Percentiles rank a stretch among this genome's conserved stretches.
These are phyloP conservation scores for Daldinia sp. DNA, from an alignment of 2,329 filamentous ascomycete species.

Conservation along the genomic window DNA sequence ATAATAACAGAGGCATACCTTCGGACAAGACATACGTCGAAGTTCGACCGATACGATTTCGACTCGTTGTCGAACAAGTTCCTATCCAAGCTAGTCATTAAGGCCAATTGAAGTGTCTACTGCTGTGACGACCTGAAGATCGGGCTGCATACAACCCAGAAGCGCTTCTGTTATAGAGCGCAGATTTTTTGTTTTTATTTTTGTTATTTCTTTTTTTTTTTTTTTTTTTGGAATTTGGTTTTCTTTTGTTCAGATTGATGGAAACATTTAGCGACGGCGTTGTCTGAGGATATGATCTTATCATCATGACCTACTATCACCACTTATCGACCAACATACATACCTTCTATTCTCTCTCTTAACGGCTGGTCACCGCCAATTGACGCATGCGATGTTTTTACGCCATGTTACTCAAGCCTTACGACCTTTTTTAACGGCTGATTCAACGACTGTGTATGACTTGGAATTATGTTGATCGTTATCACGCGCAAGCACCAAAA, in stretches of 20 bases:
- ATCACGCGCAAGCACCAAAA: slow-evolving; percentile 46
- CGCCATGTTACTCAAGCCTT: slow-evolving; percentile 46
- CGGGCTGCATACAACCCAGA: slow-evolving; percentile 7
- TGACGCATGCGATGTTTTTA: slow-evolving; percentile 45
- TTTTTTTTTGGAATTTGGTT: slow-evolving; percentile 42
- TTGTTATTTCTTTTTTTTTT: slow-evolving; percentile 47
- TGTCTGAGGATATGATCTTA: slow-evolving; percentile 50
- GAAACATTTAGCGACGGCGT: slow-evolving; percentile 56
- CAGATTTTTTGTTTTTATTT: slow-evolving; percentile 8
- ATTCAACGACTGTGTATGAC: slow-evolving; percentile 51
- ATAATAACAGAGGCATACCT: slow-evolving; percentile 80
- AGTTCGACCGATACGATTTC: slow-evolving; percentile 91
- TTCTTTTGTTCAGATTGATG: slow-evolving; percentile 47
- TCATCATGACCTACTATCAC: slow-evolving; percentile 40
- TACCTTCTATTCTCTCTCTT: slow-evolving; percentile 43
- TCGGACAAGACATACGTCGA: slow-evolving; percentile 77
- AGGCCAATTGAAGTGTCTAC: slow-evolving; percentile 72
- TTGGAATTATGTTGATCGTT: slow-evolving; percentile 41
- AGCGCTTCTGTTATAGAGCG: slow-evolving; percentile 24
- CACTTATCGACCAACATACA: slow-evolving; percentile 38
- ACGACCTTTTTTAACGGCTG: slow-evolving; percentile 46
- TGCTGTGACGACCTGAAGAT: slow-evolving; percentile 17
- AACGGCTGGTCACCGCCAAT: slow-evolving; percentile 46
- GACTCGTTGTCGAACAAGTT: slow-evolving; percentile 98
- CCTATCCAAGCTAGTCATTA: slow-evolving; percentile 93